Percentiles rank a stretch among this genome's conserved stretches.
Evolutionary conservation across 2,329 filamentous ascomycete species (phyloP).

Genomic region (Fusarium phyllophilum): DNA sequence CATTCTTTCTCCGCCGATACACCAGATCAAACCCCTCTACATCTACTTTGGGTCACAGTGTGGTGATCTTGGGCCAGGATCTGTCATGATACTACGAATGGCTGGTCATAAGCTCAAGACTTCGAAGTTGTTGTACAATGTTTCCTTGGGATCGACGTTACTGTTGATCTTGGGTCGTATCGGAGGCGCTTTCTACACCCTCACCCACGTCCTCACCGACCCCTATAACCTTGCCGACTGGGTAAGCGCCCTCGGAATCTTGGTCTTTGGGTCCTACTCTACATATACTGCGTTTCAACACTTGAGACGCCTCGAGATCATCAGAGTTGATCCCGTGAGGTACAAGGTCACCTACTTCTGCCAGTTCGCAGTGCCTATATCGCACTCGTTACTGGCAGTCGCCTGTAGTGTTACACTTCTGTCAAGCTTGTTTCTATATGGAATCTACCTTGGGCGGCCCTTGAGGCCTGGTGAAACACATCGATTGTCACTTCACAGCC

Average conservation of each 20-base stretch:
- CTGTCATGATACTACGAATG: conserved; percentile 35
- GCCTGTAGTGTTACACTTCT: conserved; percentile 25
- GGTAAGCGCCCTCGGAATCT: conserved; percentile 32
- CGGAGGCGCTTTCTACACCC: conserved; percentile 26
- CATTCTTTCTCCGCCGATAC: conserved; percentile 32
- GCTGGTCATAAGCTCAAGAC: conserved; percentile 21
- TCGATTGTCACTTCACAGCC: conserved; percentile 3
- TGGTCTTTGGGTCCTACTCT: conserved; percentile 40
- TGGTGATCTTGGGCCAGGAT: conserved; percentile 36
- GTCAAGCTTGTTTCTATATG: conserved; percentile 33
- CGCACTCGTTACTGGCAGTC: conserved; percentile 30
- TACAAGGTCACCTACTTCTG: conserved; percentile 18
- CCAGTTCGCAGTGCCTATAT: conserved; percentile 19
- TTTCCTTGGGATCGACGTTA: conserved; percentile 23
- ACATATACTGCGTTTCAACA: conserved; percentile 23
- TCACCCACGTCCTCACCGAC: conserved; percentile 31
- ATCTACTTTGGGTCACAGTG: conserved; percentile 42
- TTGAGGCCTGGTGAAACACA: conserved; percentile 12
- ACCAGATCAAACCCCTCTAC: conserved; percentile 43
- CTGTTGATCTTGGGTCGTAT: conserved; percentile 28
- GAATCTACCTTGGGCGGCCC: conserved; percentile 21
- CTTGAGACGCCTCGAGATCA: conserved; percentile 27
- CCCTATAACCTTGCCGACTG: conserved; percentile 37
- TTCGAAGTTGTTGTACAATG: conserved; percentile 27
- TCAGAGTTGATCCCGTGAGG: conserved; percentile 14